phyloP scores from a whole-genome alignment of 768 basidiomycete species.

The Boletus sp. region DNA sequence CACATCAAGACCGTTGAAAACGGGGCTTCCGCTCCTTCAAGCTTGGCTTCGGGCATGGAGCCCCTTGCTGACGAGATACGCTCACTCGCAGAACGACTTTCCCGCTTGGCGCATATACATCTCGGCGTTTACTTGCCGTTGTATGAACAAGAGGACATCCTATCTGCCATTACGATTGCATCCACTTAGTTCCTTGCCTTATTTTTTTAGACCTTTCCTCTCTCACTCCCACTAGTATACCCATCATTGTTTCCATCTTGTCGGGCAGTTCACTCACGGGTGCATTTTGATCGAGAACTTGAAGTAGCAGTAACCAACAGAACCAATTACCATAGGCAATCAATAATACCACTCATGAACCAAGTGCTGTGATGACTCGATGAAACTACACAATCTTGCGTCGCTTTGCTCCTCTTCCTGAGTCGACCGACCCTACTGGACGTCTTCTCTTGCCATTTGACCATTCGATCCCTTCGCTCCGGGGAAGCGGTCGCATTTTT shows the following conservation, averaged over 20 bases:
- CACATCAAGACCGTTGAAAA: constrained; percentile 28
- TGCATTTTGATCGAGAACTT: constrained; percentile 25
- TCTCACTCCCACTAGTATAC: constrained; percentile 23
- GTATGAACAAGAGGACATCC: constrained; percentile 61
- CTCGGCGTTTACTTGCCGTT: constrained; percentile 72
- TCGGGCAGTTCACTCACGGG: constrained; percentile 20
- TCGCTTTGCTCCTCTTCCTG: constrained; percentile 18
- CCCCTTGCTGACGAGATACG: constrained; percentile 64
- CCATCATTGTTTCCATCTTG: constrained; percentile 29
- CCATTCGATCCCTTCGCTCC: constrained; percentile 14
- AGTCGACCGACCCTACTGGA: constrained; percentile 9
- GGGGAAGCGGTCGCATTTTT: constrained; percentile 67
- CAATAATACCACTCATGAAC: constrained; percentile 23
- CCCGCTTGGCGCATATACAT: constrained; percentile 71
- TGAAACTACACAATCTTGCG: constrained; percentile 16
- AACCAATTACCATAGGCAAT: constrained; percentile 28
- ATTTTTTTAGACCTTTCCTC: constrained; percentile 22
- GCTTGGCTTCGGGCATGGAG: constrained; percentile 60
- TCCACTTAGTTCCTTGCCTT: constrained; percentile 16
- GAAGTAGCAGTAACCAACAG: constrained; percentile 27
- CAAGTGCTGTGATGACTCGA: neutral
- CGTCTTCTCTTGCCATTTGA: constrained; percentile 15
- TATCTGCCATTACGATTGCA: constrained; percentile 21
- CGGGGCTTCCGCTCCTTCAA: constrained; percentile 7
- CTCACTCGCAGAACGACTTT: constrained; percentile 65